Percentiles rank a stretch among this genome's conserved stretches.
phyloP scores from a whole-genome alignment of 2,329 filamentous ascomycete genomes.

The Cercospora sesami region DNA sequence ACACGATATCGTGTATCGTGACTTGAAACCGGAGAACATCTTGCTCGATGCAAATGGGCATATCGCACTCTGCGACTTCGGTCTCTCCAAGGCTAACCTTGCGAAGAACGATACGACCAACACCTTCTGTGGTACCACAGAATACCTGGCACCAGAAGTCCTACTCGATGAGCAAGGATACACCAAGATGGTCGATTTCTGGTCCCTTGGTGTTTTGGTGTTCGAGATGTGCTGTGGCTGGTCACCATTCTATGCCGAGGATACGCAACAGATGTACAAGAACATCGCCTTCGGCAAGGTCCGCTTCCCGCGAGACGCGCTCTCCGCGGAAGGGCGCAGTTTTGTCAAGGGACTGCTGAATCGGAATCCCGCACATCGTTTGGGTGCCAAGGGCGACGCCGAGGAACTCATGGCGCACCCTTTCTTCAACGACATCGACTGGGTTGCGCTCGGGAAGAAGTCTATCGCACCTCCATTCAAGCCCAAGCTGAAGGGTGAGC shows the following conservation, averaged over 20 bases:
- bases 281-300: slow-evolving; percentile 99
- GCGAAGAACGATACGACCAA: slow-evolving; percentile 98
- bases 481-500: slow-evolving; percentile 92
- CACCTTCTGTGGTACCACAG: slow-evolving; percentile 97
- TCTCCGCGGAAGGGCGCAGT: slow-evolving; percentile 91
- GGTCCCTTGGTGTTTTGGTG: slow-evolving; percentile 94
- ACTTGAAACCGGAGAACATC: slow-evolving; percentile 97
- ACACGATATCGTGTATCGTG: slow-evolving; percentile 96
- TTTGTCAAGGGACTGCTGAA: slow-evolving; percentile 98
- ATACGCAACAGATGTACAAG: slow-evolving; percentile 99
- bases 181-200: slow-evolving; percentile 99
- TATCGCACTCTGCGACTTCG: slow-evolving; percentile 96
- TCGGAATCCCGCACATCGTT: slow-evolving; percentile 90
- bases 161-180: slow-evolving; percentile 94
- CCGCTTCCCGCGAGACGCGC: slow-evolving; percentile 87
- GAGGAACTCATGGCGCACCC: slow-evolving; percentile 91
- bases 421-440: slow-evolving; percentile 94
- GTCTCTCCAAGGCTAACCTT: slow-evolving; percentile 93
- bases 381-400: slow-evolving; percentile 87
- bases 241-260: slow-evolving; percentile 98
- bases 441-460: slow-evolving; percentile 84
- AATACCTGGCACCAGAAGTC: slow-evolving; percentile 94
- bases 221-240: slow-evolving; percentile 99
- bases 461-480: slow-evolving; percentile 95
- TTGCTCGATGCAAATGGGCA: slow-evolving; percentile 95